Conservation (phyloP, 495 filamentous ascomycete species). For the Penicillium robsamsonii region DNA sequence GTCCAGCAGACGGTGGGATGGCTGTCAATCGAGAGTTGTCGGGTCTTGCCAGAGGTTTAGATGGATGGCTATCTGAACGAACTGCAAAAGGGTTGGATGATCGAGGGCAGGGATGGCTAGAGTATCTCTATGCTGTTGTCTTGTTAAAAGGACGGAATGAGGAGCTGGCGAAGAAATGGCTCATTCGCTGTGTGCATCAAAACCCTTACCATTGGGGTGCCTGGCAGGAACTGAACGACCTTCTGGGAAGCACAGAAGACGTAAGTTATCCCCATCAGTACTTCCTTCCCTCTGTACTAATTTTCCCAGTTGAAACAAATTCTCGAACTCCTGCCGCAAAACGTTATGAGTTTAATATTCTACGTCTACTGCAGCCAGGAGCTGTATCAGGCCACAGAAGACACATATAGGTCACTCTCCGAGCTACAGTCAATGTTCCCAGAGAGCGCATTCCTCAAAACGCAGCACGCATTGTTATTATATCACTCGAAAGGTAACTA, state of each 20-base stretch:
- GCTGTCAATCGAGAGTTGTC: constrained; percentile 81
- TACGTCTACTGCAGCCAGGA: constrained; percentile 86
- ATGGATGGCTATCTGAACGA: constrained; percentile 70
- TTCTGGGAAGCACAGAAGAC: constrained; percentile 78
- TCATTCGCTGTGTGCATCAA: constrained; percentile 78
- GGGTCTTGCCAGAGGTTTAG: constrained; percentile 68
- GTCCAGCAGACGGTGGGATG: constrained; percentile 80
- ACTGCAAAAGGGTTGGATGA: constrained; percentile 56
- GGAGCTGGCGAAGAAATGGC: constrained; percentile 72
- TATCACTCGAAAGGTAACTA: constrained; percentile 78
- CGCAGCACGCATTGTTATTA: constrained; percentile 79
- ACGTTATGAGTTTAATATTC: constrained; percentile 92
- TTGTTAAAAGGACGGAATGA: constrained; percentile 90
- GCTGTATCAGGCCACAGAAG: constrained; percentile 77
- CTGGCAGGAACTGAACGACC: constrained; percentile 81
- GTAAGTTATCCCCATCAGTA: constrained; percentile 50
- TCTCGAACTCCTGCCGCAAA: constrained; percentile 67
- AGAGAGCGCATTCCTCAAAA: constrained; percentile 79
- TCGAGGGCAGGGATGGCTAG: constrained; percentile 85
- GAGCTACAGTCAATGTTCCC: constrained; percentile 84
- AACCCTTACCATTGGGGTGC: constrained; percentile 96
- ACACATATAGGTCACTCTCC: constrained; percentile 64
- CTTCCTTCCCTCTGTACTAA: constrained; percentile 12
- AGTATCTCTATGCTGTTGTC: constrained; percentile 91
- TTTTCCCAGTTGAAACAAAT: constrained; percentile 54